Conservation (phyloP, 805 yeast species). For the Metschnikowia lunata region DNA sequence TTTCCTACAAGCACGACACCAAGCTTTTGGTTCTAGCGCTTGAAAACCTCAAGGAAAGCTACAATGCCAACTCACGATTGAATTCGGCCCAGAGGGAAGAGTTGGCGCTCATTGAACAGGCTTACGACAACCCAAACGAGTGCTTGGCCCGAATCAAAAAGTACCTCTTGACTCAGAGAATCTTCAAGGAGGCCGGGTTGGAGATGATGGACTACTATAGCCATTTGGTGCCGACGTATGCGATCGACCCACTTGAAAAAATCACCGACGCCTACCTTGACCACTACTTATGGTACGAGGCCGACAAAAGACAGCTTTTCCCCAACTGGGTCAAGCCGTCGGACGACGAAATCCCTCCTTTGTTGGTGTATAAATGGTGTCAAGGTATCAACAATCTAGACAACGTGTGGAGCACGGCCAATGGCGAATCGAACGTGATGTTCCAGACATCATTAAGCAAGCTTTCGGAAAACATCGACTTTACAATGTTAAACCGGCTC, state of each 20-base stretch:
- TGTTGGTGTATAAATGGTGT: constrained; percentile 89
- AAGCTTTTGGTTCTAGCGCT: constrained; percentile 84
- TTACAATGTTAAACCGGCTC: constrained; percentile 78
- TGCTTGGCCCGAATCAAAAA: constrained; percentile 80
- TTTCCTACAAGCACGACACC: constrained; percentile 88
- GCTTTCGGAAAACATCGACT: constrained; percentile 80
- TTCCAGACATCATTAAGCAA: constrained; percentile 70
- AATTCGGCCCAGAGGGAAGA: constrained; percentile 90
- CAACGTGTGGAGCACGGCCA: constrained; percentile 70
- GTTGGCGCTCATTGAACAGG: constrained; percentile 87
- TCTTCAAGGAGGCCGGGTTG: constrained; percentile 81
- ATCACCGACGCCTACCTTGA: constrained; percentile 95
- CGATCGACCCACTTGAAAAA: constrained; percentile 88
- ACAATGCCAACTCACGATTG: constrained; percentile 58
- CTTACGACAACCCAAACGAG: constrained; percentile 96
- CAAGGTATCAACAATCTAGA: constrained; percentile 80
- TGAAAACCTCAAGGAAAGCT: constrained; percentile 80
- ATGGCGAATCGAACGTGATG: constrained; percentile 79
- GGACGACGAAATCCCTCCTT: constrained; percentile 90
- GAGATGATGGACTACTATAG: constrained; percentile 91
- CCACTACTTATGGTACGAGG: constrained; percentile 95
- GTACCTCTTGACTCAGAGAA: constrained; percentile 78
- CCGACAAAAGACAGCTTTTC: constrained; percentile 77
- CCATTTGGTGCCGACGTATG: constrained; percentile 78
- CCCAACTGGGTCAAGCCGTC: constrained; percentile 97